Evolutionary conservation across 2,329 filamentous ascomycete genomes (phyloP).

Genomic region (Fusarium nanum): DNA sequence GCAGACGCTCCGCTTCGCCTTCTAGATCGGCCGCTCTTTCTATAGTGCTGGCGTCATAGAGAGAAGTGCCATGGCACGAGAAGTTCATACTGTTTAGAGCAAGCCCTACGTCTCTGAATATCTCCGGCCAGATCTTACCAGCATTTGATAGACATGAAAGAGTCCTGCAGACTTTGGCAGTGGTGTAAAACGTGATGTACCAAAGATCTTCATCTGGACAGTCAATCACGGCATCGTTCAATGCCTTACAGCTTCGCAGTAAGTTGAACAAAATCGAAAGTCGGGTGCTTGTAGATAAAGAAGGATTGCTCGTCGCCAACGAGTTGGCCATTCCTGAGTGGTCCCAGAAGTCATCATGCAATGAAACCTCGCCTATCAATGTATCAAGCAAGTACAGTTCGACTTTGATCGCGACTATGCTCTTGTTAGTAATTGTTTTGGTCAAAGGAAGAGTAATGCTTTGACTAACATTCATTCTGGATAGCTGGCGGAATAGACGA

Average conservation of each 20-base stretch:
- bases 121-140: conserved; percentile 2
- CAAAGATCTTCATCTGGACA: neutral
- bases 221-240: conserved; percentile 1
- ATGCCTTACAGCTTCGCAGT: conserved; percentile 1
- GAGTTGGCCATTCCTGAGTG: neutral
- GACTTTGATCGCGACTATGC: conserved; percentile 3
- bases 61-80: neutral
- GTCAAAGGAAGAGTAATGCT: fast-evolving
- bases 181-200: conserved; percentile 23
- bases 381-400: conserved; percentile 14
- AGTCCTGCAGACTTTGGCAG: conserved; percentile 16
- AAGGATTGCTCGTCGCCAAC: neutral
- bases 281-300: neutral
- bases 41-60: neutral
- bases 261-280: neutral
- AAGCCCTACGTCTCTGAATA: neutral
- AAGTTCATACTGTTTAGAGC: neutral
- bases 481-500: neutral
- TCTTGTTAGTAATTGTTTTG: neutral
- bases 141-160: conserved; percentile 16
- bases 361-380: conserved; percentile 7
- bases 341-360: conserved; percentile 24
- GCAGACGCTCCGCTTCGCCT: neutral
- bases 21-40: conserved; percentile 1
- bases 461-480: neutral